phyloP scores from a whole-genome alignment of 305 asterid species.

The Rubia tinctorum region DNA sequence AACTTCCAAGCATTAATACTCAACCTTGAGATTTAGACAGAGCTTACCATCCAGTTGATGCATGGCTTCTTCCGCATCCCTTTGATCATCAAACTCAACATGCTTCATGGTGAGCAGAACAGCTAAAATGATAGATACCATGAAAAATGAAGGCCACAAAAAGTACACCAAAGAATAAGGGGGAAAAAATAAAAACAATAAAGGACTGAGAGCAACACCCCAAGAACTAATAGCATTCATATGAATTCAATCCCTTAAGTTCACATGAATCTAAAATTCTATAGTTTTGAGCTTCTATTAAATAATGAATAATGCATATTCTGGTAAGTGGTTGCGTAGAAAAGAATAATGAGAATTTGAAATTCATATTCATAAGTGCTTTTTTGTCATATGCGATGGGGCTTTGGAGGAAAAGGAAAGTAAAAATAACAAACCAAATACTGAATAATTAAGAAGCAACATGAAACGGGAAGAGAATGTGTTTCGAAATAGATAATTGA shows the following conservation, averaged over 20 bases:
- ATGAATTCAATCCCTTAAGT: neutral
- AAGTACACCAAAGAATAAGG: conserved; percentile 41
- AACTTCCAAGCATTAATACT: too few relatives aligned
- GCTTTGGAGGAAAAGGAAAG: neutral
- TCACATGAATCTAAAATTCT: neutral
- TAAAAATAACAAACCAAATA: neutral
- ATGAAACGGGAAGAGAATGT: neutral
- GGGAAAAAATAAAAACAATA: conserved; percentile 12
- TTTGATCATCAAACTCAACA: too few relatives aligned
- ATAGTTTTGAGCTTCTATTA: neutral
- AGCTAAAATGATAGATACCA: conserved; percentile 78
- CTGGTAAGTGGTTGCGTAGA: neutral
- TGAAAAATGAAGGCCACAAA: conserved; percentile 83
- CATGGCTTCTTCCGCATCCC: too few relatives aligned
- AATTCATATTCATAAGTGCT: neutral
- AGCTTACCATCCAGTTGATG: too few relatives aligned
- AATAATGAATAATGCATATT: neutral
- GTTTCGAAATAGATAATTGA: conserved; percentile 1
- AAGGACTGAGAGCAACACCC: conserved; percentile 19
- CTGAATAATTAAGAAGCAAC: neutral
- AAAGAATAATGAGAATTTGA: neutral
- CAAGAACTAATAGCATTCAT: neutral
- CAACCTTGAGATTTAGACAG: too few relatives aligned
- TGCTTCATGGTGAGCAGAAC: conserved; percentile 86
- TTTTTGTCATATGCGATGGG: neutral